Evolutionary conservation across 2,329 filamentous ascomycete species (phyloP), one percentile per base, ranked within the genome.

Genomic region (Aspergillus fumigatiaffinis): DNA sequence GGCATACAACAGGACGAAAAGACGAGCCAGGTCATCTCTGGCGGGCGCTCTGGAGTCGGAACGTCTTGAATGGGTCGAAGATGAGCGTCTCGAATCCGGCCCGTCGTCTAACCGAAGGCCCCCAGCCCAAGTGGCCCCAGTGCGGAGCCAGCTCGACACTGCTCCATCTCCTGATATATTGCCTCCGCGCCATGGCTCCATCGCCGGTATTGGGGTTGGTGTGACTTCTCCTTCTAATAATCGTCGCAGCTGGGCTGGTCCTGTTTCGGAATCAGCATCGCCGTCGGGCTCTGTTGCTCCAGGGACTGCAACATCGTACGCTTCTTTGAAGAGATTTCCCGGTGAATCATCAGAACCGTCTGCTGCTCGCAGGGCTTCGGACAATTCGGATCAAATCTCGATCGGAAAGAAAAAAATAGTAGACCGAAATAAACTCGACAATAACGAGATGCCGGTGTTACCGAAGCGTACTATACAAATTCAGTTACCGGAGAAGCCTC

Each of bases 41-140:
- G 89, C 91, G 76, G 84, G 87, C 51, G 84, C 87, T 63, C 80
- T 92, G 61, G 89, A 92, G 70, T 87, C 91, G 78, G 90, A 93
- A 79, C 84, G 88, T 60, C 80, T 82, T 61, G 88, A 91, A 75
- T 86, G 92, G 42, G 79, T 91, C 63, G 86, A 35, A 35, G 14
- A 85, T 50, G 77, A 91, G 60, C 69, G 60, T 55, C 61, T 60
- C 35, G 58, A 62, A 62, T 58, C 63, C 67, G 57, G 25, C 58
- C 56, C 35, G 58, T 46, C 74, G 56, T 59, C 47, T 77, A 81
- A 63, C 80, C 81, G 46, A 79, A 87, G 61, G 81, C 84, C 59
- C 81, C 82, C 73, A 28, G 81, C 76, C 54, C 84, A 86, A 49
- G 83, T 80, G 53, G 89, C 88, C 25, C 87, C 88, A 10, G 83